These are phyloP conservation scores for Backusella macrospora DNA, from an alignment of 192 early-diverging fungal genomes.

Conservation along the genomic window DNA sequence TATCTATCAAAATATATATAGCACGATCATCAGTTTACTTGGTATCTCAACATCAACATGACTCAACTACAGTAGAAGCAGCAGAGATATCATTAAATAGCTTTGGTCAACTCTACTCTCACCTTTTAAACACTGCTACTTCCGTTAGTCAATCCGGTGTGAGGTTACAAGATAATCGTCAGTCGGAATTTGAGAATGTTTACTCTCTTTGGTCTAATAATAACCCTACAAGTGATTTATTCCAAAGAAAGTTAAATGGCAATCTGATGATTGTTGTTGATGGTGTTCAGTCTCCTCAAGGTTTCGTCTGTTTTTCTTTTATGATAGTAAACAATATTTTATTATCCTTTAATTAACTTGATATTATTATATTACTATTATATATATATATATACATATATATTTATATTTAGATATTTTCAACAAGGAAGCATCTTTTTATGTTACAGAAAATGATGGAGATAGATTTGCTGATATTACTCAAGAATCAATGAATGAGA, in stretches of 20 bases:
- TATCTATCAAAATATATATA: not conserved
- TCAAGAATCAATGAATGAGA: not conserved
- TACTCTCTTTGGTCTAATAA: constrained; percentile 17
- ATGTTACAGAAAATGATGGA: constrained; percentile 19
- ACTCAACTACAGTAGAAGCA: constrained; percentile 11
- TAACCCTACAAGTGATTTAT: not conserved
- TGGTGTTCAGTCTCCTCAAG: constrained; percentile 26
- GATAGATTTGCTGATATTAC: constrained; percentile 13
- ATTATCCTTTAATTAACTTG: no score
- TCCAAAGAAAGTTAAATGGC: constrained; percentile 23
- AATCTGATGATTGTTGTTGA: constrained; percentile 28
- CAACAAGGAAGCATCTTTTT: constrained; percentile 22
- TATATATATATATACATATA: no score
- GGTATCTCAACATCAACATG: constrained; percentile 4
- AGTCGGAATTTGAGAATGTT: constrained; percentile 4
- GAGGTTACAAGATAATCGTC: constrained; percentile 20
- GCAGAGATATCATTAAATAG: constrained; percentile 25
- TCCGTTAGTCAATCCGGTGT: constrained; percentile 5
- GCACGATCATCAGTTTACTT: constrained; percentile 33
- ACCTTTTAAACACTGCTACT: constrained; percentile 22
- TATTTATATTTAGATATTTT: not conserved
- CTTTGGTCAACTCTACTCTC: constrained; percentile 25
- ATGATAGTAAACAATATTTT: not conserved
- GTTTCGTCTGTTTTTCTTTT: not conserved
- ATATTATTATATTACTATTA: no score